Conservation (phyloP, 805 yeast species). For the Kluyveromyces lactis region DNA sequence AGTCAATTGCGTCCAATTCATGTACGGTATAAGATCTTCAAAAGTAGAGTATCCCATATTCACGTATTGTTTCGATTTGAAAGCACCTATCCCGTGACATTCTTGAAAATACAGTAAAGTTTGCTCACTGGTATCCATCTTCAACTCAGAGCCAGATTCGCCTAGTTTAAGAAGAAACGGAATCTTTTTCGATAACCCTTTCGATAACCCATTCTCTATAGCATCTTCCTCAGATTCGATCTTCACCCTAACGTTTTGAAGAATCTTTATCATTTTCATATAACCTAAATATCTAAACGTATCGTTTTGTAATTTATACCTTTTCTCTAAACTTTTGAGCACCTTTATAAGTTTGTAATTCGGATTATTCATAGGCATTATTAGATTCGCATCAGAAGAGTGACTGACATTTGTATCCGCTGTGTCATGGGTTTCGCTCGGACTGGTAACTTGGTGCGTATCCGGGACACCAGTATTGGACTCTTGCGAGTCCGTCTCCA, state of each 20-base stretch:
- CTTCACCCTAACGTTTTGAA: conserved; percentile 13
- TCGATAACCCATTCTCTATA: conserved; percentile 11
- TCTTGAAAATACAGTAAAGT: conserved; percentile 19
- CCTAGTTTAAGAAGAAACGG: conserved; percentile 21
- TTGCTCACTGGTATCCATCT: conserved; percentile 10
- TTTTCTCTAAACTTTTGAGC: conserved; percentile 14
- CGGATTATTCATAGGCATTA: neutral
- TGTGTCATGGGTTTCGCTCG: neutral
- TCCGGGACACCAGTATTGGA: neutral
- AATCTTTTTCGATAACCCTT: conserved; percentile 26
- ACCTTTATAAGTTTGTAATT: conserved; percentile 16
- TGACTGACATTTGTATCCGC: neutral
- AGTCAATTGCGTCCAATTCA: conserved; percentile 23
- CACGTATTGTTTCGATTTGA: conserved; percentile 22
- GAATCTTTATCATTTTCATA: conserved; percentile 18
- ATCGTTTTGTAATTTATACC: conserved; percentile 23
- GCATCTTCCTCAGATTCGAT: conserved; percentile 25
- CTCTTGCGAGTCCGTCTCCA: neutral
- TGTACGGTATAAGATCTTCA: conserved; percentile 12
- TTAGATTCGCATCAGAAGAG: neutral
- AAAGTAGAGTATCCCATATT: conserved; percentile 14
- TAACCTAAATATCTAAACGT: conserved; percentile 22
- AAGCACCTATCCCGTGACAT: conserved; percentile 25
- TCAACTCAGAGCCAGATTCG: conserved; percentile 17
- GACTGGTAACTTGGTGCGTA: neutral